A percentile compares a stretch with the other conserved stretches of the same genome.
Conservation (phyloP, 805 yeast genomes). For the Starmerella gropengiesseri region DNA sequence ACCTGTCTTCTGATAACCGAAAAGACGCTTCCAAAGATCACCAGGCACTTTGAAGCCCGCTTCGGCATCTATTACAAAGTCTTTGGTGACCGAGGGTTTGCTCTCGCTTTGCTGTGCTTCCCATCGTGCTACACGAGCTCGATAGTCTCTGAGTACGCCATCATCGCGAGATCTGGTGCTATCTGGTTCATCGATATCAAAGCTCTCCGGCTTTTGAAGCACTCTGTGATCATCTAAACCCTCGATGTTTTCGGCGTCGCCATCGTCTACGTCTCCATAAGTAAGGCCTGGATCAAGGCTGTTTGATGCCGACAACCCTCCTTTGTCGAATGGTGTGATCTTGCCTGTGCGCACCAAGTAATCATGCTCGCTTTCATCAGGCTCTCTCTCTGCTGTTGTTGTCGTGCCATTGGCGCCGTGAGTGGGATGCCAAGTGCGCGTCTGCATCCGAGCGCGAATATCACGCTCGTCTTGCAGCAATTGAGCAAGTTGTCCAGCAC, state of each 20-base stretch:
- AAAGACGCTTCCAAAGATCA: slow-evolving; percentile 73
- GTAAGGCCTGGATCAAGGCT: slow-evolving; percentile 3
- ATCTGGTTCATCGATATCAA: slow-evolving; percentile 23
- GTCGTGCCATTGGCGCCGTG: slow-evolving; percentile 5
- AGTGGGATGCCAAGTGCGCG: slow-evolving; percentile 19
- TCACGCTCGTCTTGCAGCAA: slow-evolving; percentile 54
- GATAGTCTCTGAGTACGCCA: slow-evolving; percentile 63
- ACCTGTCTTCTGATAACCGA: slow-evolving; percentile 90
- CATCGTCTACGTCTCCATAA: slow-evolving; percentile 24
- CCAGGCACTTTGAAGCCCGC: slow-evolving; percentile 67
- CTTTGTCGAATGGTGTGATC: slow-evolving; percentile 79
- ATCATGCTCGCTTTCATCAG: slow-evolving; percentile 72
- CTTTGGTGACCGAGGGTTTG: slow-evolving; percentile 16
- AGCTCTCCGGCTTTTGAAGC: slow-evolving; percentile 13
- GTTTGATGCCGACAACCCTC: no score
- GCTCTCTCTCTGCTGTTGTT: slow-evolving; percentile 21
- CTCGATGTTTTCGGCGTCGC: slow-evolving; percentile 24
- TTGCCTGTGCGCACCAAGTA: slow-evolving; percentile 80
- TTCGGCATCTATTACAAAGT: slow-evolving; percentile 40
- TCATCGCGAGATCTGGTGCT: slow-evolving; percentile 47
- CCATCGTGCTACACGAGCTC: slow-evolving; percentile 28
- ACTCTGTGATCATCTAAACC: slow-evolving; percentile 19
- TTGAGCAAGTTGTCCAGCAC: slow-evolving; percentile 41
- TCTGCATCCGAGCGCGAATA: slow-evolving; percentile 39
- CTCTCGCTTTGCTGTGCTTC: slow-evolving; percentile 38